phyloP scores from a whole-genome alignment of 2,329 filamentous ascomycete genomes.

The Chrysoporthe cubensis region DNA sequence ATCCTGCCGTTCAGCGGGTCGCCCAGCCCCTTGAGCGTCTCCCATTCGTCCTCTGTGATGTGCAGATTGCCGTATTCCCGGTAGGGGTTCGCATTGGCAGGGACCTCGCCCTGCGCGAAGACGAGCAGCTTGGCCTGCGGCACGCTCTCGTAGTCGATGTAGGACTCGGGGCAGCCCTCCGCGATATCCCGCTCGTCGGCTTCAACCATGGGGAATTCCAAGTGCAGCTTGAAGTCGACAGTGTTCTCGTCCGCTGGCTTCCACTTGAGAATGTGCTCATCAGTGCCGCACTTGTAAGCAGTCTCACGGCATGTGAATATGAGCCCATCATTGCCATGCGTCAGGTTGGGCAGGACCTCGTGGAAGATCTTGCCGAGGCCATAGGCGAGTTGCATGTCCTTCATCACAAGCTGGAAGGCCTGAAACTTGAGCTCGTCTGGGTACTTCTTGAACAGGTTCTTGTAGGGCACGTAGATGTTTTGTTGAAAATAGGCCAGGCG shows the following conservation, averaged over 20 bases:
- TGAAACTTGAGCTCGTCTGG: conserved; percentile 72
- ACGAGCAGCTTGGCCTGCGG: conserved; percentile 76
- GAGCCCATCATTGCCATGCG: conserved; percentile 93
- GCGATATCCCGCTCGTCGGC: conserved; percentile 70
- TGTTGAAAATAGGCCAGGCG: conserved; percentile 85
- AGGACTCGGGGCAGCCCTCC: conserved; percentile 65
- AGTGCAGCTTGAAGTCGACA: conserved; percentile 82
- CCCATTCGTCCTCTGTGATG: conserved; percentile 81
- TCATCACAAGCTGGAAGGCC: conserved; percentile 83
- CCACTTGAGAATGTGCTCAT: conserved; percentile 95
- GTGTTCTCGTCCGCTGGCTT: conserved; percentile 96
- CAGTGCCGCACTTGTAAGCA: conserved; percentile 86
- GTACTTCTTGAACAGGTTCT: conserved; percentile 64
- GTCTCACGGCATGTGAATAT: conserved; percentile 96
- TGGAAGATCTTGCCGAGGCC: conserved; percentile 91
- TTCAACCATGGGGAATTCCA: conserved; percentile 75
- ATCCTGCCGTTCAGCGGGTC: conserved; percentile 85
- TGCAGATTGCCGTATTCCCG: conserved; percentile 68
- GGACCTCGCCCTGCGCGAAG: conserved; percentile 60
- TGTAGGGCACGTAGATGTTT: conserved; percentile 73
- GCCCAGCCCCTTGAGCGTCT: conserved; percentile 71
- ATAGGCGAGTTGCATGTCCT: conserved; percentile 88
- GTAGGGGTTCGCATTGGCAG: conserved; percentile 55
- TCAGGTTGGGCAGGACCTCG: conserved; percentile 78
- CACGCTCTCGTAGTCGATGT: conserved; percentile 77